Evolutionary conservation across 192 early-diverging fungal species (phyloP).

Genomic region (Coemansia erecta): DNA sequence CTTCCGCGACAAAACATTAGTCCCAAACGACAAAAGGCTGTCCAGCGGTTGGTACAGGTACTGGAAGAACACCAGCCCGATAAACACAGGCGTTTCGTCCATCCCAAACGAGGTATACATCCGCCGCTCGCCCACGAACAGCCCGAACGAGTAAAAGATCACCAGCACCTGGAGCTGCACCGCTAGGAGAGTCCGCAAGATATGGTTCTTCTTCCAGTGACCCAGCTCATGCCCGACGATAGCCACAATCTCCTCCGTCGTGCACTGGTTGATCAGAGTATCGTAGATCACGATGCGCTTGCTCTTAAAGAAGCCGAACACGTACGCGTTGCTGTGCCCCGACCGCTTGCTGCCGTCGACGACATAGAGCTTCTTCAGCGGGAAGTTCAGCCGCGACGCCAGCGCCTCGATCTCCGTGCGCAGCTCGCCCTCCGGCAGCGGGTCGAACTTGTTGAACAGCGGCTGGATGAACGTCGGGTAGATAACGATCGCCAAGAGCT

Average conservation of each 20-base stretch:
- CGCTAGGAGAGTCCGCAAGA: constrained; percentile 69
- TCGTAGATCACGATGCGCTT: constrained; percentile 96
- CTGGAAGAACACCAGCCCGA: constrained; percentile 92
- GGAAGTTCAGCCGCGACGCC: constrained; percentile 80
- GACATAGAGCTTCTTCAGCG: constrained; percentile 91
- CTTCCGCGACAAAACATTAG: constrained; percentile 75
- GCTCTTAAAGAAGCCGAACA: constrained; percentile 94
- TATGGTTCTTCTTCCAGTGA: constrained; percentile 89
- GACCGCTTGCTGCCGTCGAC: constrained; percentile 92
- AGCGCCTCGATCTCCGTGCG: constrained; percentile 77
- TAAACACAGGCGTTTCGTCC: constrained; percentile 66
- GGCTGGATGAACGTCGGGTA: constrained; percentile 96
- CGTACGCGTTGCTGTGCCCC: constrained; percentile 94
- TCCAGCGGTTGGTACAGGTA: constrained; percentile 81
- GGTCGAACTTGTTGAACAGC: constrained; percentile 94
- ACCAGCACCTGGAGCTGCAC: constrained; percentile 74
- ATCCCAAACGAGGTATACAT: constrained; percentile 92
- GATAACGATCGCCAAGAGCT: constrained; percentile 72
- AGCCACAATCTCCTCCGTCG: constrained; percentile 85
- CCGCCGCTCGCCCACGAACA: constrained; percentile 65
- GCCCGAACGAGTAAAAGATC: constrained; percentile 76
- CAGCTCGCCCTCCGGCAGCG: constrained; percentile 80
- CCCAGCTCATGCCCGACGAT: constrained; percentile 96
- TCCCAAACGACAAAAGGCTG: constrained; percentile 67
- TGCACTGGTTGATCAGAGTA: constrained; percentile 83